These are phyloP conservation scores for Tolypocladium endophyticum DNA, from an alignment of 2,329 filamentous ascomycete species.

Conservation along the genomic window DNA sequence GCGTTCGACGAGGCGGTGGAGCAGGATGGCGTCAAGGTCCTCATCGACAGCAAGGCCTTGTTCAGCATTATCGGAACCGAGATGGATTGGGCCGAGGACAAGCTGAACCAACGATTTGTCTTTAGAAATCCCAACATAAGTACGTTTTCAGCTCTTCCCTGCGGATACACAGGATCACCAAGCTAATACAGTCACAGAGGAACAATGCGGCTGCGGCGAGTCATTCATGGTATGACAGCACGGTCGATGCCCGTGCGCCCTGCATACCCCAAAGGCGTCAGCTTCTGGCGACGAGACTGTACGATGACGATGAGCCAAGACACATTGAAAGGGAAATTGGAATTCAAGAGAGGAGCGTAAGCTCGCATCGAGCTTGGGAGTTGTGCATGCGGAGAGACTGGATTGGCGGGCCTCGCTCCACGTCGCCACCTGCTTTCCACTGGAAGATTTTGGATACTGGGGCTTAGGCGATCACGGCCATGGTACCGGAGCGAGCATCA, in stretches of 20 bases:
- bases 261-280: neutral
- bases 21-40: constrained; percentile 89
- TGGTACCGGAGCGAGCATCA: neutral
- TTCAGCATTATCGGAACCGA: constrained; percentile 98
- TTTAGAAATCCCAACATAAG: constrained; percentile 98
- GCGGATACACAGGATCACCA: constrained; percentile 13
- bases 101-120: constrained; percentile 81
- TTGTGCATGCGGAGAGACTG: neutral
- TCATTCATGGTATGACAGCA: constrained; percentile 69
- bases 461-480: neutral
- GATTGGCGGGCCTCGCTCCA: neutral
- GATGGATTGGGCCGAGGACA: constrained; percentile 98
- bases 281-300: neutral
- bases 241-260: neutral
- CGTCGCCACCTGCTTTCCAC: neutral
- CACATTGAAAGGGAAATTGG: neutral
- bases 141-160: constrained; percentile 40
- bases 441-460: neutral
- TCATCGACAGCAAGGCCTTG: constrained; percentile 94
- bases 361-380: neutral
- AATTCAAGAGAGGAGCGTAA: neutral
- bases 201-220: constrained; percentile 91
- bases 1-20: constrained; percentile 86
- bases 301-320: neutral
- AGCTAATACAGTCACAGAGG: constrained; percentile 48